A percentile compares a stretch with the other conserved stretches of the same genome.
These are phyloP conservation scores for Knoxdaviesia capensis DNA, from an alignment of 2,329 filamentous ascomycete genomes.

Conservation along the genomic window DNA sequence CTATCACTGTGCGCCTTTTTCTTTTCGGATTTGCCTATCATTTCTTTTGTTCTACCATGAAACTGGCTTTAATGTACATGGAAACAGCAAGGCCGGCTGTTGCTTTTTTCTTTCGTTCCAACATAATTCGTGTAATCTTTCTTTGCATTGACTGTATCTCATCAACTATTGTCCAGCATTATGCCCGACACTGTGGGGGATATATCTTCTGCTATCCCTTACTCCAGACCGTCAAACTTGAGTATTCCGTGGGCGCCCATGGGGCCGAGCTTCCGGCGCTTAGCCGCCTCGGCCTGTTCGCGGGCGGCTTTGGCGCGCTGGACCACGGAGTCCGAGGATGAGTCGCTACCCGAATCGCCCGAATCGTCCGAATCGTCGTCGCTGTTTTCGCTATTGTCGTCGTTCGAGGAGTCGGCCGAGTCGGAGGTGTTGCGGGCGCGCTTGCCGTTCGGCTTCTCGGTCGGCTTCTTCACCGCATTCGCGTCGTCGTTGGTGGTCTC, in stretches of 20 bases:
- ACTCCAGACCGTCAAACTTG: constrained; percentile 27
- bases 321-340: background rate
- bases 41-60: background rate
- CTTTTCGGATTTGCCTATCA: background rate
- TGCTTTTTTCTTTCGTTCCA: background rate
- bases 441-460: constrained; percentile 1
- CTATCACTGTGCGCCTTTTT: background rate
- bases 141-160: constrained; percentile 1
- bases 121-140: background rate
- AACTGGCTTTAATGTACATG: background rate
- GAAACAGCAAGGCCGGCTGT: constrained; percentile 2
- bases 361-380: constrained; percentile 13
- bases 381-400: constrained; percentile 25
- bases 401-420: constrained; percentile 14
- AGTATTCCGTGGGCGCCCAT: constrained; percentile 31
- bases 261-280: constrained; percentile 22
- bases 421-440: background rate
- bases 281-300: constrained; percentile 13
- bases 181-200: no score
- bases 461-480: background rate
- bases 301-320: constrained; percentile 13
- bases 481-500: constrained; percentile 9
- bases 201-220: background rate
- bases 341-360: background rate
- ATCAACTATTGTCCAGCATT: background rate